Evolutionary conservation across 2,329 filamentous ascomycete genomes (phyloP).

Genomic region (Ceratocystis lukuohia): DNA sequence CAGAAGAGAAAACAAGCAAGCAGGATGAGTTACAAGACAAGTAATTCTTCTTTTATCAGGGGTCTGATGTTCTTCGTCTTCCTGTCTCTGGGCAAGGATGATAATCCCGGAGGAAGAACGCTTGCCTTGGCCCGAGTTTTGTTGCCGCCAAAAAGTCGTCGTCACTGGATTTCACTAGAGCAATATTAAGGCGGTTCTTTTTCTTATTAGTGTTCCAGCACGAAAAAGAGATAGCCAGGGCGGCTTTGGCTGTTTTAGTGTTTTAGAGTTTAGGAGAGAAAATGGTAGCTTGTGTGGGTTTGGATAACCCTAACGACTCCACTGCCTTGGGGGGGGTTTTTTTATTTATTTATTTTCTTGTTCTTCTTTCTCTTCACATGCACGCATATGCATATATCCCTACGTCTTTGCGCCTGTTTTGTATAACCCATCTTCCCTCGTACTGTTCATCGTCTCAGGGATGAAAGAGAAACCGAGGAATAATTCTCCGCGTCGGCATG

Average conservation of each 20-base stretch:
- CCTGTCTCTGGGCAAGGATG: not conserved
- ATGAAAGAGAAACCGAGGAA: constrained; percentile 7
- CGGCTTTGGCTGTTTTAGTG: too few species aligned
- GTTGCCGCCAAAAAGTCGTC: not conserved
- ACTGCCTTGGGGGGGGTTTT: too few species aligned
- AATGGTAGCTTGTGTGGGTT: too few species aligned
- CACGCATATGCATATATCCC: too few species aligned
- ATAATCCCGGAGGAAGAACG: not conserved
- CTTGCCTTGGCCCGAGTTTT: not conserved
- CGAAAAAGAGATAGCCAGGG: not conserved
- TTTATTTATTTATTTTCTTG: too few species aligned
- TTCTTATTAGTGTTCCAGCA: too few species aligned
- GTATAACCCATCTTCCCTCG: not conserved
- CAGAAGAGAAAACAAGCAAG: not conserved
- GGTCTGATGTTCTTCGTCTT: constrained; percentile 1
- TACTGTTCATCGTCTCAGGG: not conserved
- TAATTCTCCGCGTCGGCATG: constrained; percentile 6
- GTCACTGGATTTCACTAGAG: not conserved
- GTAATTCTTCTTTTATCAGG: constrained; percentile 1
- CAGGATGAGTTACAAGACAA: not conserved
- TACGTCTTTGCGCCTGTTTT: not conserved
- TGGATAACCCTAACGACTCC: too few species aligned
- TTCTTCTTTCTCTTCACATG: too few species aligned
- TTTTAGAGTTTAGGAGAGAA: too few species aligned
- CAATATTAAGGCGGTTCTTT: not conserved